Conservation (phyloP, 768 basidiomycete genomes). For the Myochromella boudieri region DNA sequence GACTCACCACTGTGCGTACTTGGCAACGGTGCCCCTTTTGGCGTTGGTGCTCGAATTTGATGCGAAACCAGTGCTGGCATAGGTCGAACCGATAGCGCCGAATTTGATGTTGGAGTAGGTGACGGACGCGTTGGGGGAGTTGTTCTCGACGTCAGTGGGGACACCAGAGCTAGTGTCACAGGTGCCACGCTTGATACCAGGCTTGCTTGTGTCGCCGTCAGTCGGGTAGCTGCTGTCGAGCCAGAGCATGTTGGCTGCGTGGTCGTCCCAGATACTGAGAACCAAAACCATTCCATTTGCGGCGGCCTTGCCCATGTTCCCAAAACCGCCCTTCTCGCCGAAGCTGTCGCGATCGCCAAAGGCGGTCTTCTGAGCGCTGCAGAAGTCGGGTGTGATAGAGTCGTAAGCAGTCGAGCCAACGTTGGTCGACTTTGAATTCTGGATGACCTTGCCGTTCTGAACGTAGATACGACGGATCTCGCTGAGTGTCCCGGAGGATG, state of each 20-base stretch:
- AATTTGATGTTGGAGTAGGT: slow-evolving; percentile 56
- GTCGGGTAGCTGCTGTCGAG: slow-evolving; percentile 53
- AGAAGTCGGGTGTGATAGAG: slow-evolving; percentile 49
- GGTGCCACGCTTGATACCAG: slow-evolving; percentile 49
- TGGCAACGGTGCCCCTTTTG: slow-evolving; percentile 25
- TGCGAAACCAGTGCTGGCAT: slow-evolving; percentile 13
- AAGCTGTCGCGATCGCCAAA: slow-evolving; percentile 50
- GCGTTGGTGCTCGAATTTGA: slow-evolving; percentile 10
- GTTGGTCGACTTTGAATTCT: slow-evolving; percentile 48
- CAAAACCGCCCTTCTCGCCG: slow-evolving; percentile 41
- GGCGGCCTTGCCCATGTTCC: slow-evolving; percentile 33
- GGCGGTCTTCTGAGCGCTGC: slow-evolving; percentile 44
- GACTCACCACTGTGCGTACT: slow-evolving; percentile 37
- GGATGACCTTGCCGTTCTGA: slow-evolving; percentile 51
- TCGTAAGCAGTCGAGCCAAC: slow-evolving; percentile 39
- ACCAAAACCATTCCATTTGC: slow-evolving; percentile 47
- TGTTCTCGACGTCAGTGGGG: slow-evolving; percentile 43
- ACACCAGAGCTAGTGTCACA: slow-evolving; percentile 48
- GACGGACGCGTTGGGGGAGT: slow-evolving; percentile 40
- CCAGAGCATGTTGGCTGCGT: slow-evolving; percentile 56
- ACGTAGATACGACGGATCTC: slow-evolving; percentile 58
- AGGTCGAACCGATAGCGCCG: slow-evolving; percentile 38
- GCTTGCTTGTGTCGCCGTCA: slow-evolving; percentile 29
- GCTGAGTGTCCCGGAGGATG: slow-evolving; percentile 44
- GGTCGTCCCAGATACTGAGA: slow-evolving; percentile 55